Evolutionary conservation across 2,329 filamentous ascomycete species (phyloP).

Genomic region (Aureobasidium subglaciale): DNA sequence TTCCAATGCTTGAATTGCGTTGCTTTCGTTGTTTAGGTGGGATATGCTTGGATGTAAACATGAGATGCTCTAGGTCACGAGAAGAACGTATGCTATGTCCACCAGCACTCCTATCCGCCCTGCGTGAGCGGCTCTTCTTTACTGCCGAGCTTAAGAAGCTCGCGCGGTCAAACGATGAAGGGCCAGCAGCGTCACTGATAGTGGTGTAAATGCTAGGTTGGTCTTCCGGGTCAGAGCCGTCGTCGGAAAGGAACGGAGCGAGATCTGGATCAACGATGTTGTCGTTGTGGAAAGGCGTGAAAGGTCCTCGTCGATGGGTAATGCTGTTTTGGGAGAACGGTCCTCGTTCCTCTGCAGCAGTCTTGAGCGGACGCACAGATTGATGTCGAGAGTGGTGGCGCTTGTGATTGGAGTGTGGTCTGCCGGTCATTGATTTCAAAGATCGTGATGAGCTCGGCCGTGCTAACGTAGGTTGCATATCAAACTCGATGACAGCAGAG

Average conservation of each 20-base stretch:
- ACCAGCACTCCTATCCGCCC: slow-evolving; percentile 66
- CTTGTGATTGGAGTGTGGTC: slow-evolving; percentile 74
- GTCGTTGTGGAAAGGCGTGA: slow-evolving; percentile 95
- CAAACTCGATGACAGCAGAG: slow-evolving; percentile 85
- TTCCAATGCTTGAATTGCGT: slow-evolving; percentile 78
- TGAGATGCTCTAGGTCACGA: slow-evolving; percentile 57
- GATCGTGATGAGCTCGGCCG: slow-evolving; percentile 93
- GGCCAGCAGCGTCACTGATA: slow-evolving; percentile 35
- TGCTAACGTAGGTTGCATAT: slow-evolving; percentile 66
- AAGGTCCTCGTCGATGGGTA: slow-evolving; percentile 46
- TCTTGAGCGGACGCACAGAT: slow-evolving; percentile 67
- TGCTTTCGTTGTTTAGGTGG: slow-evolving; percentile 61
- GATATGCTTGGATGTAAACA: slow-evolving; percentile 57
- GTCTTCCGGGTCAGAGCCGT: slow-evolving; percentile 71
- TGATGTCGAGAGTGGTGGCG: slow-evolving; percentile 84
- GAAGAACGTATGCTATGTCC: slow-evolving; percentile 56
- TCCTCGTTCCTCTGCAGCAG: slow-evolving; percentile 67
- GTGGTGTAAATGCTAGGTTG: slow-evolving; percentile 77
- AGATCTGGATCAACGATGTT: slow-evolving; percentile 97
- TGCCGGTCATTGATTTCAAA: slow-evolving; percentile 62
- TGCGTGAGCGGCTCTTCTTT: slow-evolving; percentile 65
- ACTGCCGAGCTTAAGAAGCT: slow-evolving; percentile 61
- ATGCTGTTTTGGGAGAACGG: slow-evolving; percentile 79
- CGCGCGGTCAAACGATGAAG: slow-evolving; percentile 57
- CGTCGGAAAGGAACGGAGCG: slow-evolving; percentile 90